Base-by-base conservation (phyloP, 352 stramenopile species). In the Pythium myriotylum region DNA sequence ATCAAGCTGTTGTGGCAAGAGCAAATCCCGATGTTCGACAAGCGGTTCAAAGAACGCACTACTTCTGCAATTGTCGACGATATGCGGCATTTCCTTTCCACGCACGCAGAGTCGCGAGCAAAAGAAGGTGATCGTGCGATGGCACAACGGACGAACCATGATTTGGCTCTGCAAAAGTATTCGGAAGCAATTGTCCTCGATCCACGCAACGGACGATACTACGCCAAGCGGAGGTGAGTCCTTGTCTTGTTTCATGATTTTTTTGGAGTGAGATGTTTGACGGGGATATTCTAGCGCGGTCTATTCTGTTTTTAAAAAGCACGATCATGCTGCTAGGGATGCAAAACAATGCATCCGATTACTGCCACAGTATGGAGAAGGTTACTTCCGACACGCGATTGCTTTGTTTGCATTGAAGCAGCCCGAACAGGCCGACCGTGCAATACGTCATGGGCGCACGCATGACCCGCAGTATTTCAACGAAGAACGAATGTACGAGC, bases 361-460 rank as follows among this genome's bases (percentile, higher is more conserved):
- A 7, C 40, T 66, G 13, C 63, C 63, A 0, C 48, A 65, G 23
- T 71, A 63, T 23, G 63, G 63, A 7, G 63, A 63, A 59, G 63
- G 63, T 2, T 71, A 71, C 46, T 71, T 63, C 43, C 56, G 63
- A 20, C 63, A 71, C 32, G 63, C 63, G 17, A 62, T 71, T 19
- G 63, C 63, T 20, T 27, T 71, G 26, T 71, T 51, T 20, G 56
- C 43, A 9, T 10, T 63, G 20, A 33, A 59, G 1, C 22, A 59
- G 7, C 10, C 29, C 2, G 42, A 59, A 17, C 63, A 59, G 14
- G 63, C 43, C 40, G 45, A 66, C 17, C 49, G 24, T 13, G 63
- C 63, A 2, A 35, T 71, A 6, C 50, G 47, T 3, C 33, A 59
- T n/a, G 63, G 63, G 16, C 63, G 56, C 27, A 59, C 45, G 29